Evolutionary conservation across 805 yeast genomes (phyloP).

Genomic region (Saccharomycopsis microspora): DNA sequence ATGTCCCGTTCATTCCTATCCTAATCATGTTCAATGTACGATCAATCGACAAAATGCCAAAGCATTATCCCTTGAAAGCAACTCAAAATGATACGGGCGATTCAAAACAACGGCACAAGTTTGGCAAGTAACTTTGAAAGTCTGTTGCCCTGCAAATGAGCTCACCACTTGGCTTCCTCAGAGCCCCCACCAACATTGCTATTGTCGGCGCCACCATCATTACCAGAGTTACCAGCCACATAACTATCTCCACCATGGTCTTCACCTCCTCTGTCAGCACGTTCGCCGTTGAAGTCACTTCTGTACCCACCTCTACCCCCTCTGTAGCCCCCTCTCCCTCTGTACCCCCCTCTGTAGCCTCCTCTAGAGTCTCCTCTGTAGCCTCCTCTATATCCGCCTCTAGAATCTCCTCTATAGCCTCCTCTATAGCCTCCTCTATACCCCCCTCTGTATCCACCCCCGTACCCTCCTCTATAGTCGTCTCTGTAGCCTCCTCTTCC

Average conservation of each 20-base stretch:
- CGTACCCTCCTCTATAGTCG: constrained; percentile 1
- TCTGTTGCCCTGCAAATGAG: too few species aligned
- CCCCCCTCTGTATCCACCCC: constrained; percentile 21
- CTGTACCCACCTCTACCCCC: constrained; percentile 13
- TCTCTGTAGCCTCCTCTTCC: constrained; percentile 10
- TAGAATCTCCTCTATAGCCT: constrained; percentile 15
- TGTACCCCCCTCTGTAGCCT: constrained; percentile 6
- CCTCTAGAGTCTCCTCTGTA: constrained; percentile 9
- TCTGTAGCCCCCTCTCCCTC: constrained; percentile 7
- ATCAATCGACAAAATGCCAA: too few species aligned
- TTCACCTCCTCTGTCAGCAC: constrained; percentile 13
- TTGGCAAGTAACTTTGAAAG: too few species aligned
- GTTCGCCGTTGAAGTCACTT: constrained; percentile 11
- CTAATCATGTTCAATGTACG: too few species aligned
- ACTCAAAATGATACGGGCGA: too few species aligned
- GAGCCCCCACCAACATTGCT: neutral
- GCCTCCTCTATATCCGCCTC: constrained; percentile 44
- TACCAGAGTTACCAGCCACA: neutral
- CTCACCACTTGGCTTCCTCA: constrained; percentile 4
- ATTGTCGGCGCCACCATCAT: constrained; percentile 9
- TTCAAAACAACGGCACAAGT: too few species aligned
- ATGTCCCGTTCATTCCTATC: too few species aligned
- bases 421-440: constrained; percentile 26
- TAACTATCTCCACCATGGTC: constrained; percentile 9
- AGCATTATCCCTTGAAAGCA: too few species aligned